Evolutionary conservation across 768 basidiomycete species (phyloP).

Genomic region (Gloeopeniophorella convolvens): DNA sequence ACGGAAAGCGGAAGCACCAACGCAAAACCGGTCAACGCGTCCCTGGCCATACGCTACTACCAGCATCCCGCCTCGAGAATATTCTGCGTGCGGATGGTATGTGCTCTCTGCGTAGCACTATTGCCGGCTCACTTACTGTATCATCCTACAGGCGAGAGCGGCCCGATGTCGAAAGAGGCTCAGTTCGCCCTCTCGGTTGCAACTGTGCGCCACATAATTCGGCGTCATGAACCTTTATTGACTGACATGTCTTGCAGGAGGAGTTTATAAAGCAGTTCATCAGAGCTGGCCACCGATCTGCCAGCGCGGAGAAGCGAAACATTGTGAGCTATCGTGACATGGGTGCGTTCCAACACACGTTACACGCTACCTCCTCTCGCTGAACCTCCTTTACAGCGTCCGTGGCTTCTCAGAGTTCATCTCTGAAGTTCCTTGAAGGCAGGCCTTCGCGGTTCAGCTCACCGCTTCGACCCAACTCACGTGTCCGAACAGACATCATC

Average conservation of each 20-base stretch:
- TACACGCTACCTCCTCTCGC: background rate
- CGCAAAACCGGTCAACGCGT: constrained; percentile 19
- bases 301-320: constrained; percentile 11
- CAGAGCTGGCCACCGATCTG: constrained; percentile 14
- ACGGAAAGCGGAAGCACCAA: constrained; percentile 14
- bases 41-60: constrained; percentile 18
- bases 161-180: constrained; percentile 23
- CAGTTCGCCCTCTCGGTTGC: constrained; percentile 19
- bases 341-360: constrained; percentile 9
- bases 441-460: background rate
- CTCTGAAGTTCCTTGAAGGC: constrained; percentile 20
- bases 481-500: constrained; percentile 11
- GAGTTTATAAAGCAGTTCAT: constrained; percentile 21
- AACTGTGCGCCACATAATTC: constrained; percentile 10
- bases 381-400: constrained; percentile 1
- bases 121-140: background rate
- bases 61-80: constrained; percentile 18
- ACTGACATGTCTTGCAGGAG: constrained; percentile 14
- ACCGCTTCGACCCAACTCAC: background rate
- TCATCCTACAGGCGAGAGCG: constrained; percentile 14
- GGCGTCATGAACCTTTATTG: constrained; percentile 7
- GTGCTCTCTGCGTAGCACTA: background rate
- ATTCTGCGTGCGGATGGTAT: constrained; percentile 21
- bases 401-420: constrained; percentile 2
- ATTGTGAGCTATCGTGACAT: constrained; percentile 20